Evolutionary conservation across 345 rosid genomes (phyloP).

Genomic region (Firmiana major): DNA sequence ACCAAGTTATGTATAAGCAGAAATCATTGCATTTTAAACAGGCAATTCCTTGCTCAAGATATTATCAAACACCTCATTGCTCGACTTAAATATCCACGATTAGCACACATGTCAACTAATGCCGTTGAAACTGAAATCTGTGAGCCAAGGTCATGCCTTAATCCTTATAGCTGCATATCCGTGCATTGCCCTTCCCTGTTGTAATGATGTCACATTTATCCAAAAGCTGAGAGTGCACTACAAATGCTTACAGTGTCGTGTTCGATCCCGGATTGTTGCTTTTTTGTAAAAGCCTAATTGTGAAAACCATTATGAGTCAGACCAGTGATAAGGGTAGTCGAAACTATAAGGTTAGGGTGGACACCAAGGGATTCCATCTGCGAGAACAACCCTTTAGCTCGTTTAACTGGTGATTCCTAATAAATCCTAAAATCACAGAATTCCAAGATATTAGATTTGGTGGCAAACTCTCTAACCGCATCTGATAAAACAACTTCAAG

Average conservation of each 20-base stretch:
- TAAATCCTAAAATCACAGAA: slow-evolving; percentile 50
- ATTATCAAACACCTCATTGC: slow-evolving; percentile 26
- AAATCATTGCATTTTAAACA: slow-evolving; percentile 51
- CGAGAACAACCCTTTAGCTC: slow-evolving; percentile 59
- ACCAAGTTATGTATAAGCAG: slow-evolving; percentile 43
- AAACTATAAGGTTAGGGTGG: slow-evolving; percentile 43
- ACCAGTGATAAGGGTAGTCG: slow-evolving; percentile 63
- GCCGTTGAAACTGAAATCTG: slow-evolving; percentile 38
- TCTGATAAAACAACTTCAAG: slow-evolving; percentile 61
- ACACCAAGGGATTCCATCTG: slow-evolving; percentile 54
- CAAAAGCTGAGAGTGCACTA: slow-evolving; percentile 49
- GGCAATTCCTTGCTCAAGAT: slow-evolving; percentile 30
- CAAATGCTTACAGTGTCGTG: slow-evolving; percentile 44
- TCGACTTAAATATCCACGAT: slow-evolving; percentile 50
- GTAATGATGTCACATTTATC: slow-evolving; percentile 34
- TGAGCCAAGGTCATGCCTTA: slow-evolving; percentile 38
- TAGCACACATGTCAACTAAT: slow-evolving; percentile 63
- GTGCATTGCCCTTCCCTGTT: slow-evolving; percentile 50
- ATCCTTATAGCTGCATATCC: slow-evolving; percentile 37
- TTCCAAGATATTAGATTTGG: slow-evolving; percentile 68
- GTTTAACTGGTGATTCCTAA: slow-evolving; percentile 44
- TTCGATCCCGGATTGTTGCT: slow-evolving; percentile 56
- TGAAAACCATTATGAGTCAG: slow-evolving; percentile 44
- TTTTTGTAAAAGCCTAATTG: slow-evolving; percentile 43
- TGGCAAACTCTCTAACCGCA: slow-evolving; percentile 67